Conservation (phyloP, 208 protist genomes). For the Trypanosoma grayi region DNA sequence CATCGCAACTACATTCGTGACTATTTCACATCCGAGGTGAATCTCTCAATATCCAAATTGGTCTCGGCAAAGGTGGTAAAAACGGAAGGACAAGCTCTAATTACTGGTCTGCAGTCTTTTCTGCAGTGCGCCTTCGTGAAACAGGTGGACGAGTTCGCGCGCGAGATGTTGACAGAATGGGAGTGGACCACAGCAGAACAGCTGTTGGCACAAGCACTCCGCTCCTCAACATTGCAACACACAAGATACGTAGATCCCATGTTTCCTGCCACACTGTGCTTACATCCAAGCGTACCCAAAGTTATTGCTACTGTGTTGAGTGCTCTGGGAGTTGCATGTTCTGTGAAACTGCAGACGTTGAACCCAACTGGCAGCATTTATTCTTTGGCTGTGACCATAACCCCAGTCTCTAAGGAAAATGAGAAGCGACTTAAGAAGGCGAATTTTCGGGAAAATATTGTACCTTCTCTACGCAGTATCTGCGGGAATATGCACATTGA, state of each 20-base stretch:
- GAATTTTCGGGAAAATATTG: constrained; percentile 35
- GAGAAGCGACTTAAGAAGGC: constrained; percentile 29
- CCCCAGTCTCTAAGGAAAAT: constrained; percentile 25
- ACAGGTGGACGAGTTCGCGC: constrained; percentile 59
- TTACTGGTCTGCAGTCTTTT: constrained; percentile 47
- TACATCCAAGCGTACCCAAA: constrained; percentile 68
- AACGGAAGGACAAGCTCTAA: background rate
- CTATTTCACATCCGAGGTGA: constrained; percentile 62
- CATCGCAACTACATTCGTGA: constrained; percentile 81
- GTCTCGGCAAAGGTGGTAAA: constrained; percentile 25
- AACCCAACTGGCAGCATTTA: constrained; percentile 64
- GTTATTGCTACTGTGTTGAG: constrained; percentile 43
- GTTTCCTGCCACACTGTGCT: constrained; percentile 73
- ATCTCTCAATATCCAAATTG: constrained; percentile 41
- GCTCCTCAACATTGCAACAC: constrained; percentile 34
- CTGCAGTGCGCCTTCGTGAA: constrained; percentile 44
- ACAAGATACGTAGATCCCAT: constrained; percentile 56
- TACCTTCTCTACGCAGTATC: constrained; percentile 44
- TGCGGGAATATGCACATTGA: constrained; percentile 48
- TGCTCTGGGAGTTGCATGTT: constrained; percentile 34
- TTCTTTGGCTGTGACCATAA: constrained; percentile 52
- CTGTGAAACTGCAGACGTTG: constrained; percentile 54
- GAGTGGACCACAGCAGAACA: constrained; percentile 89
- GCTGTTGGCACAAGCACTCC: constrained; percentile 63
- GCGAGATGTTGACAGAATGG: constrained; percentile 84